A percentile compares a stretch with the other conserved stretches of the same genome.
These are phyloP conservation scores for Luffa aegyptiaca DNA, from an alignment of 306 rosid species.

Conservation along the genomic window DNA sequence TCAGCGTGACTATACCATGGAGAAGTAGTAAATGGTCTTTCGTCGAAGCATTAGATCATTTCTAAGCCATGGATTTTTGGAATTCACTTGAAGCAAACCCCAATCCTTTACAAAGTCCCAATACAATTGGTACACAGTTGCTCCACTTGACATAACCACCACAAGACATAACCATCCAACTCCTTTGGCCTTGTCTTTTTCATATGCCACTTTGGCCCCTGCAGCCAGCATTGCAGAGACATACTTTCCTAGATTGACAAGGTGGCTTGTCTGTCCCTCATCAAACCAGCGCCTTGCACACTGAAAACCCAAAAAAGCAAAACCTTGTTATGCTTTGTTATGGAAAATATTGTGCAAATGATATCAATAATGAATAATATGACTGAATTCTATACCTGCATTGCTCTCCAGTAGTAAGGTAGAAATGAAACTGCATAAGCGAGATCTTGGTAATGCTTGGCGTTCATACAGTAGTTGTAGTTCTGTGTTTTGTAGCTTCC, in stretches of 20 bases:
- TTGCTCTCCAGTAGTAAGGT: conserved; percentile 98
- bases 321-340: neutral
- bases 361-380: neutral
- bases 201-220: conserved; percentile 93
- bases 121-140: conserved; percentile 91
- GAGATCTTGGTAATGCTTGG: conserved; percentile 63
- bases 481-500: conserved; percentile 94
- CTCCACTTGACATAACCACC: conserved; percentile 80
- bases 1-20: conserved; percentile 62
- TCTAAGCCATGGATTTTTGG: conserved; percentile 97
- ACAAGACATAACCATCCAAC: conserved; percentile 79
- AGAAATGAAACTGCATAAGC: conserved; percentile 89
- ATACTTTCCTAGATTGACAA: conserved; percentile 80
- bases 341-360: neutral
- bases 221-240: conserved; percentile 99
- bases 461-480: conserved; percentile 74
- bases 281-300: conserved; percentile 97
- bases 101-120: conserved; percentile 99
- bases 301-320: conserved; percentile 23
- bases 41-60: conserved; percentile 78
- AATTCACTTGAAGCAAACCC: conserved; percentile 95
- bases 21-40: conserved; percentile 76
- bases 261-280: conserved; percentile 88
- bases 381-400: conserved; percentile 54
- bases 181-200: conserved; percentile 55